Evolutionary conservation across 805 yeast species (phyloP).

Genomic region (Metschnikowia bowlesiae): DNA sequence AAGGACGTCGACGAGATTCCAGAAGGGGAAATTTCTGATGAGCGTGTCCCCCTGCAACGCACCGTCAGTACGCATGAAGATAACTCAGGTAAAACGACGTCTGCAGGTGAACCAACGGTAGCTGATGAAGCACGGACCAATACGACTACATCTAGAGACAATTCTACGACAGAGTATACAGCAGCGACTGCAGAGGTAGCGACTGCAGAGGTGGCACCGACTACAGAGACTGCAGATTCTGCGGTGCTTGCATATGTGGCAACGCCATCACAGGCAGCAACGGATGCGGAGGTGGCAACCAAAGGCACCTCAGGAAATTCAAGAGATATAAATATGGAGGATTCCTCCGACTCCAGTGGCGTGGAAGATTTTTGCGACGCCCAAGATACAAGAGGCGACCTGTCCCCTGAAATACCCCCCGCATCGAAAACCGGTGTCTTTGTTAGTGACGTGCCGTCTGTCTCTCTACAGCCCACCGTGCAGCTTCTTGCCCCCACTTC

Average conservation of each 20-base stretch:
- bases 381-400: background rate
- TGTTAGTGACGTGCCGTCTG: background rate
- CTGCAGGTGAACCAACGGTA: background rate
- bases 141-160: no score
- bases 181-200: background rate
- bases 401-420: background rate
- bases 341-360: background rate
- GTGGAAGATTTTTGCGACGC: slow-evolving; percentile 1
- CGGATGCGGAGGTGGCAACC: background rate
- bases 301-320: background rate
- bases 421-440: background rate
- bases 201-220: background rate
- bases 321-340: background rate
- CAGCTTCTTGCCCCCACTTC: background rate
- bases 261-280: background rate
- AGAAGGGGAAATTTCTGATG: background rate
- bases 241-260: background rate
- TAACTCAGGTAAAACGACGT: background rate
- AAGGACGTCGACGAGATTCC: background rate
- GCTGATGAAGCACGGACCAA: background rate
- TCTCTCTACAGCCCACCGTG: background rate
- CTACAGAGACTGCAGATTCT: background rate
- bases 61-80: background rate
- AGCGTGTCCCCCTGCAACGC: background rate
- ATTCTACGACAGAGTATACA: background rate